Conservation (phyloP, 1,284 basidiomycete genomes). For the Mycosarcoma maydis region DNA sequence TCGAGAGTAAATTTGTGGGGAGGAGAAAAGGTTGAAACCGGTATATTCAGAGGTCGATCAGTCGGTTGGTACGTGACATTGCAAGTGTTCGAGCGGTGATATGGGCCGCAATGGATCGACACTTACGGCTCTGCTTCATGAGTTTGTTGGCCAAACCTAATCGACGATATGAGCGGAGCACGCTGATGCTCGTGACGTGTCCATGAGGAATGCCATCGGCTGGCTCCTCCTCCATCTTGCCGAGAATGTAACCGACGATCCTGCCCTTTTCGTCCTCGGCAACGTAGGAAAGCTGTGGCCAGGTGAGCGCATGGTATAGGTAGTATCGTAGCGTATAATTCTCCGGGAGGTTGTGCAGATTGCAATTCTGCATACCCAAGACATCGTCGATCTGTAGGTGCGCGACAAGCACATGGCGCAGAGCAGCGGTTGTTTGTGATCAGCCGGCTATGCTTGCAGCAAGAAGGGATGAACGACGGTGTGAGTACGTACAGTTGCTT, state of each 20-base stretch:
- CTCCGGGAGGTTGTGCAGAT: slow-evolving; percentile 66
- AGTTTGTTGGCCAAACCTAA: slow-evolving; percentile 65
- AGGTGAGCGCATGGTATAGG: slow-evolving; percentile 85
- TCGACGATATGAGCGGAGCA: slow-evolving; percentile 62
- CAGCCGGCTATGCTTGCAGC: not conserved
- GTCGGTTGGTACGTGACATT: no score
- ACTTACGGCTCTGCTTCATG: slow-evolving; percentile 66
- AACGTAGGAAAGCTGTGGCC: slow-evolving; percentile 93
- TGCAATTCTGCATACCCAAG: slow-evolving; percentile 65
- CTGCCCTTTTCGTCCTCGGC: slow-evolving; percentile 88
- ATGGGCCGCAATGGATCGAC: not conserved
- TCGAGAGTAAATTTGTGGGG: no score
- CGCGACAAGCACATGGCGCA: no score
- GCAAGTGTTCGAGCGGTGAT: no score
- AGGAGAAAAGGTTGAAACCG: no score
- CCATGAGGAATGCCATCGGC: slow-evolving; percentile 65
- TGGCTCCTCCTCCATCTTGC: slow-evolving; percentile 77
- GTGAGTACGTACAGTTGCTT: slow-evolving; percentile 14
- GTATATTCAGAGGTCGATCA: not conserved
- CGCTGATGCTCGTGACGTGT: slow-evolving; percentile 66
- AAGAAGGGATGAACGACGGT: not conserved
- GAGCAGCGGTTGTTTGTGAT: no score
- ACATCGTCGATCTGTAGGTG: slow-evolving; percentile 57
- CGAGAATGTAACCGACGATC: slow-evolving; percentile 92
- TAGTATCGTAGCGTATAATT: slow-evolving; percentile 69